Percentiles rank a stretch among this genome's conserved stretches.
phyloP scores from a whole-genome alignment of 352 stramenopile genomes.

The Pythium periplocum region DNA sequence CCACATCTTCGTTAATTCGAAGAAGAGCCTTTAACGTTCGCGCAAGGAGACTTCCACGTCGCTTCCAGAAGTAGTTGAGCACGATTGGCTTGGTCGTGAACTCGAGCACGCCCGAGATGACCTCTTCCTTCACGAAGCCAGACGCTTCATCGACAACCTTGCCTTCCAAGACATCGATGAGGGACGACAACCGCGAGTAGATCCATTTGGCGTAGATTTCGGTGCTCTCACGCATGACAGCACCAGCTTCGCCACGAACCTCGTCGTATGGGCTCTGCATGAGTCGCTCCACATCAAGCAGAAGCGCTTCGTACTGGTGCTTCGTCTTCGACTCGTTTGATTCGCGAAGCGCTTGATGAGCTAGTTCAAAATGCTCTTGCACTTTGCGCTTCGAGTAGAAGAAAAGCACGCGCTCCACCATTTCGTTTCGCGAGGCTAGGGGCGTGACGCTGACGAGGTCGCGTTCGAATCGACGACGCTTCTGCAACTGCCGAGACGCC shows the following conservation, averaged over 20 bases:
- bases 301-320: constrained; percentile 34
- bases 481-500: constrained; percentile 37
- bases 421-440: constrained; percentile 56
- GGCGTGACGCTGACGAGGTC: constrained; percentile 18
- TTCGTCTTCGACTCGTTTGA: constrained; percentile 6
- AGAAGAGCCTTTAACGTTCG: constrained; percentile 41
- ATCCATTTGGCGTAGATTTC: constrained; percentile 56
- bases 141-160: constrained; percentile 13
- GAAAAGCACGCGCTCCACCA: constrained; percentile 58
- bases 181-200: constrained; percentile 28
- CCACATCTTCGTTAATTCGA: constrained; percentile 35
- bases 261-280: constrained; percentile 55
- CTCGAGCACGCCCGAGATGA: constrained; percentile 25
- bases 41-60: constrained; percentile 26
- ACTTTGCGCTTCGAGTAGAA: constrained; percentile 58
- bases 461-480: constrained; percentile 17
- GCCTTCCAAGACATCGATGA: constrained; percentile 45
- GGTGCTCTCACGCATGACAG: constrained; percentile 44
- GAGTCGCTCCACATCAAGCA: constrained; percentile 41
- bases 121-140: constrained; percentile 37
- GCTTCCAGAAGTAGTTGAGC: constrained; percentile 44
- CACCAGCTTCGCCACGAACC: constrained; percentile 30
- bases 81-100: constrained; percentile 36
- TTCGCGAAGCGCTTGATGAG: constrained; percentile 29
- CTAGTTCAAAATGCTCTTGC: constrained; percentile 58